A percentile compares a stretch with the other conserved stretches of the same genome.
phyloP scores from a whole-genome alignment of 129 eudicot species.

The Logfia minima region DNA sequence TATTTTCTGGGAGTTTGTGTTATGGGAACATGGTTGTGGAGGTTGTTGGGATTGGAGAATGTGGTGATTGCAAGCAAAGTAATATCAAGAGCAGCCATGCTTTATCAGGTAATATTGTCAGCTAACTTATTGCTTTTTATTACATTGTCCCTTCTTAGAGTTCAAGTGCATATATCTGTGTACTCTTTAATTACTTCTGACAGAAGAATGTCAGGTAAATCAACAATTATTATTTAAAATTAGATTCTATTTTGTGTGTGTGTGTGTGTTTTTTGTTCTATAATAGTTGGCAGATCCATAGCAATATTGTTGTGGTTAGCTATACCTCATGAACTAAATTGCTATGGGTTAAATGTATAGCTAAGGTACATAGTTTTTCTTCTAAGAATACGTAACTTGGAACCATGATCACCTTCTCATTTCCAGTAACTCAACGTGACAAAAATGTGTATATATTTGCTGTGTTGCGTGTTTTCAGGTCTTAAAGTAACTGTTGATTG shows the following conservation, averaged over 20 bases:
- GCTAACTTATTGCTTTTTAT: neutral
- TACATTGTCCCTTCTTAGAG: neutral
- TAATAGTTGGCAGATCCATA: too few relatives aligned
- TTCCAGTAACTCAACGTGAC: constrained; percentile 12
- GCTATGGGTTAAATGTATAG: neutral
- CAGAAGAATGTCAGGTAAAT: neutral
- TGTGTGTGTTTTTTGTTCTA: too few relatives aligned
- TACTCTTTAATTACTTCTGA: neutral
- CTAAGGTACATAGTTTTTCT: too few relatives aligned
- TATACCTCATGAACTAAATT: neutral
- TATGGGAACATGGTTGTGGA: constrained; percentile 52
- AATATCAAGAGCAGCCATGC: constrained; percentile 68
- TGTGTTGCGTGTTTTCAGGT: constrained; percentile 41
- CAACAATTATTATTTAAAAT: neutral
- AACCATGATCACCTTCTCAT: neutral
- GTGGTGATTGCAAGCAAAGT: constrained; percentile 72
- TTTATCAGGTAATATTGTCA: constrained; percentile 51
- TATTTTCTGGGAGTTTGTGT: constrained; percentile 42
- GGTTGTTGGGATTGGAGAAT: constrained; percentile 72
- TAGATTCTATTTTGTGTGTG: neutral
- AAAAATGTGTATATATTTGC: neutral
- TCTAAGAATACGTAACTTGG: neutral
- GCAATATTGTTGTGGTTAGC: too few relatives aligned
- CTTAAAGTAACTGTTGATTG: constrained; percentile 76
- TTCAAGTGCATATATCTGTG: neutral